Evolutionary conservation across 1,284 basidiomycete genomes (phyloP), one percentile per base, ranked within the genome.

Genomic region (Leccinum pallidistipes): DNA sequence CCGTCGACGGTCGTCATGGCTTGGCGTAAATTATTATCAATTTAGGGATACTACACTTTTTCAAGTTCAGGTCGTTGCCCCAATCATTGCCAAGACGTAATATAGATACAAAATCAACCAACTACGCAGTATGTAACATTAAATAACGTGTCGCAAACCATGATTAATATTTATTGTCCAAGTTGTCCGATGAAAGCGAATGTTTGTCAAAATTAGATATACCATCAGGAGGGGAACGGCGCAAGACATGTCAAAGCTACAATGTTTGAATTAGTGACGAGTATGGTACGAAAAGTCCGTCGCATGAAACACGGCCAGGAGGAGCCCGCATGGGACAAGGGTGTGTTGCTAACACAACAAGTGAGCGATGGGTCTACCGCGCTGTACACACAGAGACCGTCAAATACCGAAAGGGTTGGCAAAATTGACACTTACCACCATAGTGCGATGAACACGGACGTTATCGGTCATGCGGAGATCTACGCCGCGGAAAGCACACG

Each of bases 401-500:
- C 52, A 70, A 53, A 59, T 38, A 59, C 50, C 49, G 60, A 62
- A 29, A 54, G 21, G 34, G 52, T 58, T 55, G 51, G 56, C 56
- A 65, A 60, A 52, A 62, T 53, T 58, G 36, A 24, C 52, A 76
- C 84, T 74, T 70, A 86, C 84, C 62, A 78, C 71, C 67, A 80
- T 69, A 43, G 77, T 66, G 61, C 84, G 81, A 66, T 85, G 84
- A 57, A 71, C 67, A 63, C 74, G 71, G 52, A 86, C 75, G 68
- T 84, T 80, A 40, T 75, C 72, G 32, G 80, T 80, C 50, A 82
- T 73, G 55, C 69, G 71, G 65, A 87, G 67, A 32, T 80, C 79
- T 54, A 86, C 76, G 43, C 84, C 86, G 64, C 77, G 76, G 66
- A 77, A 79, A 24, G 82, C 83, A 70, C 86, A 87, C 4, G 78